A percentile compares a stretch with the other conserved stretches of the same genome.
Conservation (phyloP, 495 filamentous ascomycete species). For the Xylaria sp. region DNA sequence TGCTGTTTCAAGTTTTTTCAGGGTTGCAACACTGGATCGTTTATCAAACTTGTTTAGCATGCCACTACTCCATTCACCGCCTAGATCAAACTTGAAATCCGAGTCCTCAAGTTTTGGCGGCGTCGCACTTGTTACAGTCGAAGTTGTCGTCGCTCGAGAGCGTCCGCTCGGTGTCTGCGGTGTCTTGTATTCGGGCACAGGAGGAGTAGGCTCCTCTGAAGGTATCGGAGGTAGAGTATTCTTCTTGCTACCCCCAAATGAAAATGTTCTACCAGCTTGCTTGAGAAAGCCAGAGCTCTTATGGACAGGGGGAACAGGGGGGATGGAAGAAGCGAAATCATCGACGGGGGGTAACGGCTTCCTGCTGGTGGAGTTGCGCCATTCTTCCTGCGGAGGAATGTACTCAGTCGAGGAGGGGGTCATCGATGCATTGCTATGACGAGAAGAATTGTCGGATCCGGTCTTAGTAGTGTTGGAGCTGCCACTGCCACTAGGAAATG, state of each 20-base stretch:
- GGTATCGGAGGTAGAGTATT: conserved; percentile 52
- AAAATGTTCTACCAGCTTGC: conserved; percentile 75
- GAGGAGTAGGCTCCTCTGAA: conserved; percentile 47
- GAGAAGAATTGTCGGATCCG: conserved; percentile 70
- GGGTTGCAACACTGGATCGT: conserved; percentile 56
- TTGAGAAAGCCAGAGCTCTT: conserved; percentile 64
- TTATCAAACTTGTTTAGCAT: conserved; percentile 69
- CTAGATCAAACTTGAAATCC: conserved; percentile 62
- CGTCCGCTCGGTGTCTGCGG: conserved; percentile 43
- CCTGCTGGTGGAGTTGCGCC: conserved; percentile 53
- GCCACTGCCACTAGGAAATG: conserved; percentile 62
- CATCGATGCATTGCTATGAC: conserved; percentile 76
- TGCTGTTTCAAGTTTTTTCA: conserved; percentile 48
- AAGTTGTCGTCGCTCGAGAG: conserved; percentile 53
- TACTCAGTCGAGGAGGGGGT: conserved; percentile 74
- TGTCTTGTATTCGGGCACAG: conserved; percentile 41
- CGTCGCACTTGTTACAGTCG: conserved; percentile 70
- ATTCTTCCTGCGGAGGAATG: conserved; percentile 59
- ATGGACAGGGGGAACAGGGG: conserved; percentile 62
- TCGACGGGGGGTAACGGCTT: conserved; percentile 54
- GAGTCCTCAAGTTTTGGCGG: conserved; percentile 71
- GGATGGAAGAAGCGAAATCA: conserved; percentile 63
- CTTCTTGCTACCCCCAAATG: conserved; percentile 68
- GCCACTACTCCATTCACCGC: conserved; percentile 67
- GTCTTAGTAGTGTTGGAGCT: conserved; percentile 70